These are phyloP conservation scores for Clitoria ternatea DNA, from an alignment of 306 rosid species.

Conservation along the genomic window DNA sequence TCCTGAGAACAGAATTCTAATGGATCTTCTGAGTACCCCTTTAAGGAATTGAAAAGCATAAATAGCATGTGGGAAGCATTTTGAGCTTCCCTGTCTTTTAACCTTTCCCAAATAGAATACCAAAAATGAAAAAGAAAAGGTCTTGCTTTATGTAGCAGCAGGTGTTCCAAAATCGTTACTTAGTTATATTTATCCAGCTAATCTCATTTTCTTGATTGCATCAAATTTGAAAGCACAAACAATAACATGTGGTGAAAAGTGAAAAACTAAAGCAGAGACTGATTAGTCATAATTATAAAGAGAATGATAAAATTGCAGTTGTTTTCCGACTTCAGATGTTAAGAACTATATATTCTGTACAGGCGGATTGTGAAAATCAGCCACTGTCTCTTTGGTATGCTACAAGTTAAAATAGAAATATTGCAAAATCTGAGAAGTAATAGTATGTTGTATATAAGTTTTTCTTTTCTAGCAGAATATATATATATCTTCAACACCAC, in stretches of 20 bases:
- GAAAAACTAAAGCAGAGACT: neutral
- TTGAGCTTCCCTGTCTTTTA: neutral
- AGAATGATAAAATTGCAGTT: neutral
- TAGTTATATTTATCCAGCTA: neutral
- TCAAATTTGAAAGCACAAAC: constrained; percentile 3
- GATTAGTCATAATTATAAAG: neutral
- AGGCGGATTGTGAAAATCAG: constrained; percentile 7
- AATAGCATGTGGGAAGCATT: neutral
- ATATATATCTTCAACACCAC: neutral
- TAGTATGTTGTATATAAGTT: neutral
- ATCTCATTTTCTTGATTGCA: neutral
- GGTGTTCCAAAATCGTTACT: constrained; percentile 1
- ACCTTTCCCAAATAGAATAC: neutral
- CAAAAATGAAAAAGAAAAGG: neutral
- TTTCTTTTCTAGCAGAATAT: neutral
- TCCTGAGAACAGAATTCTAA: neutral
- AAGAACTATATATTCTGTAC: neutral
- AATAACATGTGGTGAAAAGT: constrained; percentile 18
- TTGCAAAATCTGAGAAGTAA: neutral
- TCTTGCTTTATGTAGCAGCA: constrained; percentile 1
- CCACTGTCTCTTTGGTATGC: neutral
- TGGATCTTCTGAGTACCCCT: neutral
- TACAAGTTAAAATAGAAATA: neutral
- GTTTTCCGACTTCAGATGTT: neutral
- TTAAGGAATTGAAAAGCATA: constrained; percentile 7